phyloP scores from a whole-genome alignment of 2,329 filamentous ascomycete species.

The Colletotrichum camelliae region DNA sequence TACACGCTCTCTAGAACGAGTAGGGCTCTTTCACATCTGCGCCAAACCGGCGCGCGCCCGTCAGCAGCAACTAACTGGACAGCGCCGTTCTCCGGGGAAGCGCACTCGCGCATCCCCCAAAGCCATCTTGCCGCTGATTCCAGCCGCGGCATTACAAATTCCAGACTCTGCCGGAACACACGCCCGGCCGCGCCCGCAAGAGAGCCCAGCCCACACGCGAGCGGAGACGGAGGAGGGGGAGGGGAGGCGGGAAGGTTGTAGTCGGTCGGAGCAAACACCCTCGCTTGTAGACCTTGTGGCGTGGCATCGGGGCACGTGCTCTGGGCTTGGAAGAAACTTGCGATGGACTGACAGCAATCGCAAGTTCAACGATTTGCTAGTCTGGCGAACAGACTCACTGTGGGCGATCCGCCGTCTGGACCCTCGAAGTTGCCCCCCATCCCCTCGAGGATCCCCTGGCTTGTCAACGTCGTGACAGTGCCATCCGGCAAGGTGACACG shows the following conservation, averaged over 20 bases:
- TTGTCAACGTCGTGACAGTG: constrained; percentile 14
- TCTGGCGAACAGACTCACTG: constrained; percentile 7
- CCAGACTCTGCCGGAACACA: background rate
- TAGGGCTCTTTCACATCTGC: background rate
- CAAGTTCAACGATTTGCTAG: background rate
- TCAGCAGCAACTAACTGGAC: background rate
- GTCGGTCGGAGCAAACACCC: background rate
- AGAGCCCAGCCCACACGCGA: background rate
- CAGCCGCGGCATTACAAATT: background rate
- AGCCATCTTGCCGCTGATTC: background rate
- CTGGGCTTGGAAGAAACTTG: background rate
- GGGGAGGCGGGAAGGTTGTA: background rate
- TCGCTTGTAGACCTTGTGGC: background rate
- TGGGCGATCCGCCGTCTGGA: background rate
- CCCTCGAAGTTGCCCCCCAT: background rate
- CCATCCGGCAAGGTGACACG: background rate
- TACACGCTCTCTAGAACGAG: background rate
- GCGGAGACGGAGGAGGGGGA: background rate
- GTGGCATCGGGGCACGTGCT: background rate
- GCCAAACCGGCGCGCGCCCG: background rate
- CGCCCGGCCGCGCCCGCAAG: background rate
- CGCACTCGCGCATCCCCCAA: background rate
- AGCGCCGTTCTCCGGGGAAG: background rate
- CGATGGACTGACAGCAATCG: background rate
- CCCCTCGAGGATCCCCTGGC: constrained; percentile 11